These are phyloP conservation scores for Capronia americana DNA, from an alignment of 2,329 filamentous ascomycete genomes.

Conservation along the genomic window DNA sequence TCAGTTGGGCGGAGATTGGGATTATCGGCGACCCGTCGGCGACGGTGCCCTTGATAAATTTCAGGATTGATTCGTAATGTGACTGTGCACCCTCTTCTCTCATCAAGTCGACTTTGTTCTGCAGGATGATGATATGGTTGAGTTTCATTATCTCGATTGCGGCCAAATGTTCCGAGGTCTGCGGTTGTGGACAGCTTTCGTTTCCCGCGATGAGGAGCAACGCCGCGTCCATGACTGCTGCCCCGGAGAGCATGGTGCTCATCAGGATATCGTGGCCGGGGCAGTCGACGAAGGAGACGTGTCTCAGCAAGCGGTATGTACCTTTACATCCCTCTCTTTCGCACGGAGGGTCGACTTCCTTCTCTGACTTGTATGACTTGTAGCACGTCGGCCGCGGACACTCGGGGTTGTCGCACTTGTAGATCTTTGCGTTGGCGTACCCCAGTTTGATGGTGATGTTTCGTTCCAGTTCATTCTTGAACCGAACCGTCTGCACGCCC, in stretches of 20 bases:
- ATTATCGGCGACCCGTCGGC: slow-evolving; percentile 95
- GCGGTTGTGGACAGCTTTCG: slow-evolving; percentile 96
- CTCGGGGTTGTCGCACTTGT: slow-evolving; percentile 91
- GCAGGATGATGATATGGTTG: slow-evolving; percentile 98
- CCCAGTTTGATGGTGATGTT: slow-evolving; percentile 99
- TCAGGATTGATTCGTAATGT: slow-evolving; percentile 96
- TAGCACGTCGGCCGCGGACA: slow-evolving; percentile 96
- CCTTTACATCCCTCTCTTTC: slow-evolving; percentile 91
- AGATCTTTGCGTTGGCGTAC: slow-evolving; percentile 99
- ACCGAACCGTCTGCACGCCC: slow-evolving; percentile 96
- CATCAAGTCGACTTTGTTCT: slow-evolving; percentile 99
- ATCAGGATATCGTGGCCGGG: slow-evolving; percentile 99
- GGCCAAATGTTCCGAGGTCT: slow-evolving; percentile 97
- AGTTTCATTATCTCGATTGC: slow-evolving; percentile 99
- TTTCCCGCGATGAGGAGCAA: slow-evolving; percentile 96
- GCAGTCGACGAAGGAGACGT: slow-evolving; percentile 98
- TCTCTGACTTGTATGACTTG: slow-evolving; percentile 97
- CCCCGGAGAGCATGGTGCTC: slow-evolving; percentile 99
- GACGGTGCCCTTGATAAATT: slow-evolving; percentile 97
- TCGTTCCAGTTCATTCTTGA: slow-evolving; percentile 99
- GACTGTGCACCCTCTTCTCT: slow-evolving; percentile 90
- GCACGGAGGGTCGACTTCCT: slow-evolving; percentile 95
- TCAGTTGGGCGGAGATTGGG: slow-evolving; percentile 95
- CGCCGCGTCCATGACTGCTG: slow-evolving; percentile 98
- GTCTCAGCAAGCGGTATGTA: slow-evolving; percentile 84